These are phyloP conservation scores for Diaporthe eres DNA, from an alignment of 2,329 filamentous ascomycete species.

Conservation along the genomic window DNA sequence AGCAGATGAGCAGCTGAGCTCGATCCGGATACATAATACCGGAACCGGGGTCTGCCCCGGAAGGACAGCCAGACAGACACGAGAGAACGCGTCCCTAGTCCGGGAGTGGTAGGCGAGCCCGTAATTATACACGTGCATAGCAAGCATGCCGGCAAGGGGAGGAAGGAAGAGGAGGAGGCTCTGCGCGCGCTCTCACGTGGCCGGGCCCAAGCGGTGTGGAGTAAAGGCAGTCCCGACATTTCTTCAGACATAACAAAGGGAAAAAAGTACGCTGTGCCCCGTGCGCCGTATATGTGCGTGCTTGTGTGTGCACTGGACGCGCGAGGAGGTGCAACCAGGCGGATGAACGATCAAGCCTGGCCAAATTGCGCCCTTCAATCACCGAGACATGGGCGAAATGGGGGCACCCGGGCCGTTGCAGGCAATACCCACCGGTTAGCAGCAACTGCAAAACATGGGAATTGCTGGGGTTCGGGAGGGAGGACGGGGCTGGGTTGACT, in stretches of 20 bases:
- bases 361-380: conserved; percentile 32
- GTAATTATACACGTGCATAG: conserved; percentile 25
- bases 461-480: conserved; percentile 7
- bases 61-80: not conserved
- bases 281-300: not conserved
- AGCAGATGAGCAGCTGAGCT: conserved; percentile 8
- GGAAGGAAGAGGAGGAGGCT: not conserved
- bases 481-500: conserved; percentile 17
- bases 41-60: conserved; percentile 13
- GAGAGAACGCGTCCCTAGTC: conserved; percentile 27
- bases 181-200: conserved; percentile 32
- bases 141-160: not conserved
- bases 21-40: not conserved
- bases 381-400: conserved; percentile 33
- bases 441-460: conserved; percentile 1
- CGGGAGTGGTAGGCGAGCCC: conserved; percentile 24
- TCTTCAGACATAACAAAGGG: not conserved
- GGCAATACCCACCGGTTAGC: conserved; percentile 3
- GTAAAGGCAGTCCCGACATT: conserved; percentile 11
- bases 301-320: not conserved
- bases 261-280: not conserved
- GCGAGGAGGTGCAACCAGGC: conserved; percentile 9
- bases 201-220: conserved; percentile 16
- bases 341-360: not conserved
- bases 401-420: conserved; percentile 14